Evolutionary conservation across 768 basidiomycete species (phyloP).

Genomic region (Pholiota microspora): DNA sequence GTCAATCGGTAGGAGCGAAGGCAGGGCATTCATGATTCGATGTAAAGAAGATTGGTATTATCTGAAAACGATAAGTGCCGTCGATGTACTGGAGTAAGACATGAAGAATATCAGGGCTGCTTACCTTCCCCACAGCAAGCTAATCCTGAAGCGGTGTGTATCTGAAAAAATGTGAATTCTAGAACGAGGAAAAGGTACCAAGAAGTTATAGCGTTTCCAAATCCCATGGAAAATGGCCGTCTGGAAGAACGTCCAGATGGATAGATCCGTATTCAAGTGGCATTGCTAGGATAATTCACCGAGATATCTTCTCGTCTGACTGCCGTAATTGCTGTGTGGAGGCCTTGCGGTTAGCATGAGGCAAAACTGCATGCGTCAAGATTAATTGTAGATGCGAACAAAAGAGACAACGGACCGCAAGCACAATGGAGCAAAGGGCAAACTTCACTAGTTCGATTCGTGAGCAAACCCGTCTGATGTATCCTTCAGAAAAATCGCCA

Average conservation of each 20-base stretch:
- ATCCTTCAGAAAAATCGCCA: no score
- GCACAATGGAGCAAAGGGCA: background rate
- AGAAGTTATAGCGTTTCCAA: background rate
- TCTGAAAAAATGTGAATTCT: background rate
- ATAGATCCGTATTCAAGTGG: background rate
- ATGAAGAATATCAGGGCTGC: background rate
- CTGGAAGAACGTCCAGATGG: background rate
- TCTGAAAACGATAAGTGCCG: background rate
- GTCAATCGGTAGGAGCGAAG: constrained; percentile 7
- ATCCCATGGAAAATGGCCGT: background rate
- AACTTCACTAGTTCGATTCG: constrained; percentile 1
- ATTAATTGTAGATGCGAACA: background rate
- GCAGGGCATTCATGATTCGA: background rate
- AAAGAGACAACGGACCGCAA: background rate
- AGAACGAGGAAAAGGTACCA: background rate
- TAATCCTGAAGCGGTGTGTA: background rate
- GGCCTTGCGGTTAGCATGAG: background rate
- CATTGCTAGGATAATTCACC: background rate
- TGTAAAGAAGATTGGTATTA: background rate
- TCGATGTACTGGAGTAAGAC: background rate
- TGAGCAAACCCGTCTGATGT: no score
- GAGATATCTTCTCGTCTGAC: constrained; percentile 2
- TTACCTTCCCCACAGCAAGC: background rate
- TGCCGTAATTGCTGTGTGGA: constrained; percentile 2
- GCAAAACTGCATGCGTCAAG: background rate